Base-by-base conservation (phyloP, 768 basidiomycete genomes). In the Rickenella mellea region DNA sequence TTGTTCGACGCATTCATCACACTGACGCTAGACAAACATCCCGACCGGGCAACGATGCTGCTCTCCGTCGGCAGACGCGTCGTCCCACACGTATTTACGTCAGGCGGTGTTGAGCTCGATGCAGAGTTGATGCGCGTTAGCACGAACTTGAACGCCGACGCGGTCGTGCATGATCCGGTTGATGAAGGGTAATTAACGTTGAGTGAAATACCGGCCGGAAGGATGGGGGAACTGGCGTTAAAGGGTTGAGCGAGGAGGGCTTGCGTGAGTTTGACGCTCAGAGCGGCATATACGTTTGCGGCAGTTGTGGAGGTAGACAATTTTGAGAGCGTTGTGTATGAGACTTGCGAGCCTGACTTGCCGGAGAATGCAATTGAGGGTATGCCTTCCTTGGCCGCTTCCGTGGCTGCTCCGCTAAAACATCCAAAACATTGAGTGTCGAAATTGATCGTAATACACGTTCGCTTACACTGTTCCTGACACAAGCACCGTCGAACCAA, bases 281-380 rank as follows among this genome's bases (percentile, higher is more conserved):
- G 67, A 14, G 59, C 45, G 17, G 72, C 59, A 53, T 74, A 74
- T 42, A 67, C 59, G 35, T 55, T 48, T 7, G 71, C 68, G 8
- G 69, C 60, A 20, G 53, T 43, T 30, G 64, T 65, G 14, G 62
- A 56, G 6, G 58, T 31, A 5, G 66, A 54, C 21, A 50, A 59
- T 2, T 67, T 60, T 12, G 53, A 47, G 47, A 75, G 70, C 14
- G 70, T 73, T 20, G 73, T 76, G 57, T 67, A 76, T 2, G 71
- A 73, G 9, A 72, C 68, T 40, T 66, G 60, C 0, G 65, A 57
- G 8, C 62, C 69, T 14, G 63, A 58, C 10, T 50, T 49, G 22
- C 63, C 67, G 10, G 71, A 73, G 57, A 73, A 73, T 1, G 73
- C 73, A 25, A 67, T 61, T 1, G 73, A 65, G 2, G 74, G 71